Evolutionary conservation across 345 rosid genomes (phyloP), one percentile per base, ranked within the genome.

Genomic region (Tarenaya hassleriana): DNA sequence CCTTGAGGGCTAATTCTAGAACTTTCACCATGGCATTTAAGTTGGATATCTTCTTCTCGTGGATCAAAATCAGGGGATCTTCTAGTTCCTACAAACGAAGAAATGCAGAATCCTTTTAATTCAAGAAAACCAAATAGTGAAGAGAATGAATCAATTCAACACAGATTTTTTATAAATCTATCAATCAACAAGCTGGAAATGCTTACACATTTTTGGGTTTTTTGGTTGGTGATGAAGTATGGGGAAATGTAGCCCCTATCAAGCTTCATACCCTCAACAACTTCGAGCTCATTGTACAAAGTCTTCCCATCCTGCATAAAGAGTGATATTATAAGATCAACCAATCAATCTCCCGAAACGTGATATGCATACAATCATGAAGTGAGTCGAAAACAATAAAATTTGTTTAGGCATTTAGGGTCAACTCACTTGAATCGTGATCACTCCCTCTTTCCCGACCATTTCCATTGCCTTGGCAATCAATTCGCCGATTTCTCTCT

Each of bases 401-500:
- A 16, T 17, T 1, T 2, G 8, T 7, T n/a, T n/a, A n/a, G n/a
- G n/a, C n/a, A n/a, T 18, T 31, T 7, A 40, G 43, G 5, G 39
- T 16, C 16, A 64, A 66, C 85, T 77, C 62, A 94, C 99, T 47
- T 81, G 84, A 52, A 94, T 88, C 16, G 95, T 88, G 59, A 94
- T 94, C 7, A 94, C 99, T 64, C 99, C 99, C 73, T 94, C 99
- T 67, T 94, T 94, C 58, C 99, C 99, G 4, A 88, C 99, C 62
- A 83, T 88, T 68, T 94, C 99, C 92, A 94, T 94, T 18, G 99
- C 99, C 60, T 88, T 88, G n/a, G 99, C 99, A 47, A 94, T 94
- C 49, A 94, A 60, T 53, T 94, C 97, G 20, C 99, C 99, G 50
- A 94, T 94, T 69, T 94, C 99, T 38, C 94, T 80, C 58, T 94